These are phyloP conservation scores for Neovahlkampfia damariscottae DNA, from an alignment of 78 protist species.

Conservation along the genomic window DNA sequence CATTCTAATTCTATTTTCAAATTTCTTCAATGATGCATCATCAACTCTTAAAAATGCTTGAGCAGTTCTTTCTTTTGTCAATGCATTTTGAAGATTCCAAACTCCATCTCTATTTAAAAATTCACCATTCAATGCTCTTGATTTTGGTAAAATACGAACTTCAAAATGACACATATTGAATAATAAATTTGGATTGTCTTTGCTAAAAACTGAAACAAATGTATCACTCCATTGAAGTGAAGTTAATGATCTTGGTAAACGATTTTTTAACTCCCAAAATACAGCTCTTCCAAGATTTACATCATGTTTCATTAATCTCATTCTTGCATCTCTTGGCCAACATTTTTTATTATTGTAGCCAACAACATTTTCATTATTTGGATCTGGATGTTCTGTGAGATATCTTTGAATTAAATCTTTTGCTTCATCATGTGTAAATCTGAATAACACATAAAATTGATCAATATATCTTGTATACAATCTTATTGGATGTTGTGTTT, in stretches of 20 bases:
- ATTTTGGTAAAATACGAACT: constrained; percentile 88
- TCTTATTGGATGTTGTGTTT: constrained; percentile 93
- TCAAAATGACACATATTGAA: constrained; percentile 96
- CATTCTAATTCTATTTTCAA: constrained; percentile 91
- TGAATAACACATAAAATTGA: constrained; percentile 72
- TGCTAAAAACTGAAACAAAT: constrained; percentile 87
- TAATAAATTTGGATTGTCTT: constrained; percentile 97
- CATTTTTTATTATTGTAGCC: constrained; percentile 97
- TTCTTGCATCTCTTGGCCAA: constrained; percentile 98
- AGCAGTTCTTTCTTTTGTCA: constrained; percentile 88
- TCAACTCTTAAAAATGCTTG: constrained; percentile 92
- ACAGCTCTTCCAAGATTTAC: constrained; percentile 97
- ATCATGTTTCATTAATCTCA: constrained; percentile 98
- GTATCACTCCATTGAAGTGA: constrained; percentile 83
- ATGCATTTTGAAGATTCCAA: constrained; percentile 92
- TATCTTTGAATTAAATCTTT: constrained; percentile 89
- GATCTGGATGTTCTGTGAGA: constrained; percentile 99
- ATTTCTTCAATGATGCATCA: constrained; percentile 56
- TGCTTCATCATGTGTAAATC: constrained; percentile 85
- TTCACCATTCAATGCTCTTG: constrained; percentile 58
- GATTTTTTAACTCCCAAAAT: constrained; percentile 91
- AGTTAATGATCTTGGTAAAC: constrained; percentile 91
- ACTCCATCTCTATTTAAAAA: constrained; percentile 78
- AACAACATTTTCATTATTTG: constrained; percentile 98
- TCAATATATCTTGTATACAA: constrained; percentile 92